Evolutionary conservation across 1,284 basidiomycete species (phyloP).

Genomic region (Porodaedalea pini): DNA sequence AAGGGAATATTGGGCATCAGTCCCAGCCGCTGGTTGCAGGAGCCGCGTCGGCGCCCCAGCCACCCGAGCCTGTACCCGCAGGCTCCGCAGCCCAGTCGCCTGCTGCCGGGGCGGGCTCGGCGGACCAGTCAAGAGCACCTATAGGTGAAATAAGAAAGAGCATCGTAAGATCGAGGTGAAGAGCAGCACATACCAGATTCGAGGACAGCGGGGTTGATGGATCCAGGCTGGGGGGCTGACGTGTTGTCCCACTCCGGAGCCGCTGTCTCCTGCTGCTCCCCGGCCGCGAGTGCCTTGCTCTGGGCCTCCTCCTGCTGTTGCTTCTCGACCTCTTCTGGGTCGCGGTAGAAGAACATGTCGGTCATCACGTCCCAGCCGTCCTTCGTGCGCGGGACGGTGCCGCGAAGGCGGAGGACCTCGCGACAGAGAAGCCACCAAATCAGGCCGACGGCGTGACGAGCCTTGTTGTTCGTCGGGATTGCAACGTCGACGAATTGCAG

Average conservation of each 20-base stretch:
- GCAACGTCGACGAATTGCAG: conserved; percentile 97
- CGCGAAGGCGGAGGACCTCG: conserved; percentile 94
- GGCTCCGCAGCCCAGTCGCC: conserved; percentile 88
- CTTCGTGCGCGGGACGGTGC: conserved; percentile 83
- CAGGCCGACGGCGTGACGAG: conserved; percentile 93
- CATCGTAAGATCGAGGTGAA: neutral
- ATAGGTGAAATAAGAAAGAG: conserved; percentile 20
- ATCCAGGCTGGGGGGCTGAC: conserved; percentile 61
- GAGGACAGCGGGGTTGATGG: conserved; percentile 72
- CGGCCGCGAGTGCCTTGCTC: conserved; percentile 67
- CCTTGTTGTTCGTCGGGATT: conserved; percentile 99
- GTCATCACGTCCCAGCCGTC: conserved; percentile 98
- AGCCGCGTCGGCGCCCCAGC: conserved; percentile 59
- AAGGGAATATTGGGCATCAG: neutral
- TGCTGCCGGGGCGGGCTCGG: conserved; percentile 49
- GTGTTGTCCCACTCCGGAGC: conserved; percentile 77
- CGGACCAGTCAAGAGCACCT: conserved; percentile 85
- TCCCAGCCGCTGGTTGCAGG: conserved; percentile 22
- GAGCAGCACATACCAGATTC: conserved; percentile 55
- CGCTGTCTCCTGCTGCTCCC: conserved; percentile 49
- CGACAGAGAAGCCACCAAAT: conserved; percentile 99
- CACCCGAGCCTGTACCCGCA: conserved; percentile 39
- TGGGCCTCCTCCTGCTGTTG: conserved; percentile 91
- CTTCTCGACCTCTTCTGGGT: conserved; percentile 98
- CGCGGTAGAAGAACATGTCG: conserved; percentile 99